Evolutionary conservation across 805 yeast genomes (phyloP), one percentile per base, ranked within the genome.

Genomic region (Suhomyces vadensis): DNA sequence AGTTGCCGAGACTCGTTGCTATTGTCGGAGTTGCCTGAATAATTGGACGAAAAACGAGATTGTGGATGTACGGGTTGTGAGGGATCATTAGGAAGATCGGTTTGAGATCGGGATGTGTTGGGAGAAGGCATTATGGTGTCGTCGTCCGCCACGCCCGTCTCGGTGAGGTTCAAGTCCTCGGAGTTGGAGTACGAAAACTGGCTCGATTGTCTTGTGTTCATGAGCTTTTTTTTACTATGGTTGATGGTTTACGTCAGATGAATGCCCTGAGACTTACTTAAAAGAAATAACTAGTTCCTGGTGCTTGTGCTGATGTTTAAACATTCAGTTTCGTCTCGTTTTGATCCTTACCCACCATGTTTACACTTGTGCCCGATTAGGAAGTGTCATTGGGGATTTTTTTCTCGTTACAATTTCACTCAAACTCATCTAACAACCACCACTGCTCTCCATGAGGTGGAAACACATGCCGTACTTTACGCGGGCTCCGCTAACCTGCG

Each of bases 401-500:
- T 2, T 29, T 29, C 3, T 2, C 11, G 19, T 20, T 6, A 17
- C 19, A 29, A 29, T 29, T 29, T 29, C 41, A 41, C 19, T 26
- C 17, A 24, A 29, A 14, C 31, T 29, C 33, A 29, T 29, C 33
- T 17, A 17, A 27, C 5, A 19, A 29, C 16, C n/a, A n/a, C n/a
- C n/a, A n/a, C n/a, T n/a, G 11, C 11, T 29, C 33, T 8, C 33
- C 33, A 29, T 29, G 33, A 29, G 20, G 33, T 29, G 33, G 20
- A 29, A 29, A 17, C 16, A 29, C 7, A 24, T 14, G 31, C 17
- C 36, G 27, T 47, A 42, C 31, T 55, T 55, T 38, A 47, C 57
- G 13, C 44, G 48, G 24, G 36, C 36, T 4, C 68, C 68, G 6
- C 49, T 63, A n/a, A 64, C 58, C 40, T 56, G 53, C 43, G 65